Base-by-base conservation (phyloP, 495 filamentous ascomycete genomes). In the Penicillium argentinense region DNA sequence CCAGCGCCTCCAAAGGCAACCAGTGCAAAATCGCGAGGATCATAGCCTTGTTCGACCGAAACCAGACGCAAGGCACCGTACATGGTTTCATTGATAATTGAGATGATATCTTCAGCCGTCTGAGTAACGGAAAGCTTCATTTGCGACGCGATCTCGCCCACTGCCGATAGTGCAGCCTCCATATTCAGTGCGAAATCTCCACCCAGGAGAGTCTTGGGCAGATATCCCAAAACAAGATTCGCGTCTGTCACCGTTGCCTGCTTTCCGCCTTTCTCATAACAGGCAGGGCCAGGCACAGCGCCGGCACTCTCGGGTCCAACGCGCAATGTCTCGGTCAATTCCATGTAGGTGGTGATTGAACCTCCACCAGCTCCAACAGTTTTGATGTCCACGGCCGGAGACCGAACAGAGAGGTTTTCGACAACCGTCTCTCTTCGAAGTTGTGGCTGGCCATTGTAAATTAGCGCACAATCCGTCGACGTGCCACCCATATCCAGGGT, bases 401-500 rank as follows among this genome's bases (percentile, higher is more conserved):
- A 56, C 9, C 69, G 69, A 21, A 78, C 73, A n/a, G 73, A 64
- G 3, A 77, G 57, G 17, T 68, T 57, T 1, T 61, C 73, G 1
- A 77, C 64, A 0, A 69, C 65, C 0, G 74, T 78, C 42, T 76
- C 73, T 5, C 74, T 66, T 28, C 74, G 69, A 6, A 77, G 51
- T 8, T 63, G 71, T n/a, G 69, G 73, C 38, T 69, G 61, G 3
- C 69, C 69, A 11, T 74, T 56, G 11, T 74, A 67, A 17, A 78
- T 73, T 4, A 76, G 50, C 0, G 75, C 73, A 39, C 69, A 68
- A 37, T 78, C 75, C 0, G 74, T 78, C 0, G 69, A 74, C 0
- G 75, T 78, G 4, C 74, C 75, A 8, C 75, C 74, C 73, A 78
- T 77, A 38, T 78, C 75, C 9, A 78, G 28, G 0, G 75, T 78